Evolutionary conservation across 2,329 filamentous ascomycete genomes (phyloP).

Genomic region (Rhexocercosporidium sp.): DNA sequence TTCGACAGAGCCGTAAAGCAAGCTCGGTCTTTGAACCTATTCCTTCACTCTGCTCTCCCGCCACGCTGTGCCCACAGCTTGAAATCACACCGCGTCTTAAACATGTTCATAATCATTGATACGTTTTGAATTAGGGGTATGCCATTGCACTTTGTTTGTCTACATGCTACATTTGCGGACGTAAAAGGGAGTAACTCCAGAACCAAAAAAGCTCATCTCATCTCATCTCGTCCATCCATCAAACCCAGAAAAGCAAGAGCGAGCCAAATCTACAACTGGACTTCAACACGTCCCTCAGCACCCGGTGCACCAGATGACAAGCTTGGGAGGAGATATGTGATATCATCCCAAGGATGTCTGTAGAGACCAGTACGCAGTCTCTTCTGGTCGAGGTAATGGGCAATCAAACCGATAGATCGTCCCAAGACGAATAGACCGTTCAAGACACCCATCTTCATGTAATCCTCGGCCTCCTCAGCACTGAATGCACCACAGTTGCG

Average conservation of each 20-base stretch:
- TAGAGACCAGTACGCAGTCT: slow-evolving; percentile 96
- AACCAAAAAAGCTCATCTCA: slow-evolving; percentile 17
- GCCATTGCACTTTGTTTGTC: slow-evolving; percentile 32
- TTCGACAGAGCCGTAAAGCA: too few species aligned
- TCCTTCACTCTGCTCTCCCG: too few species aligned
- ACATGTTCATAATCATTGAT: not conserved
- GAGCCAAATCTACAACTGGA: slow-evolving; percentile 61
- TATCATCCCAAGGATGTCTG: slow-evolving; percentile 99
- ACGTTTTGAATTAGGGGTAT: slow-evolving; percentile 24
- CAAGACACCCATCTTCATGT: slow-evolving; percentile 98
- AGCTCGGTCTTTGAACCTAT: too few species aligned
- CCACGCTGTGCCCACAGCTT: too few species aligned
- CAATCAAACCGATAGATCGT: slow-evolving; percentile 97
- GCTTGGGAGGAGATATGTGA: slow-evolving; percentile 90
- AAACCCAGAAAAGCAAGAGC: slow-evolving; percentile 2
- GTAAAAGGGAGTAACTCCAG: slow-evolving; percentile 30
- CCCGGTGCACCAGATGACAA: slow-evolving; percentile 74
- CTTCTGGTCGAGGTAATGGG: slow-evolving; percentile 99
- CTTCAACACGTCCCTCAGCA: slow-evolving; percentile 87
- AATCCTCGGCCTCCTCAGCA: slow-evolving; percentile 95
- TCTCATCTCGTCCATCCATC: slow-evolving; percentile 2
- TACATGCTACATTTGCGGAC: slow-evolving; percentile 29
- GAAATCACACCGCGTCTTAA: not conserved
- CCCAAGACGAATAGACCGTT: slow-evolving; percentile 99
- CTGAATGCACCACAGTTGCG: slow-evolving; percentile 98